Base-by-base conservation (phyloP, 495 filamentous ascomycete species). In the Symbiotaphrina buchneri region DNA sequence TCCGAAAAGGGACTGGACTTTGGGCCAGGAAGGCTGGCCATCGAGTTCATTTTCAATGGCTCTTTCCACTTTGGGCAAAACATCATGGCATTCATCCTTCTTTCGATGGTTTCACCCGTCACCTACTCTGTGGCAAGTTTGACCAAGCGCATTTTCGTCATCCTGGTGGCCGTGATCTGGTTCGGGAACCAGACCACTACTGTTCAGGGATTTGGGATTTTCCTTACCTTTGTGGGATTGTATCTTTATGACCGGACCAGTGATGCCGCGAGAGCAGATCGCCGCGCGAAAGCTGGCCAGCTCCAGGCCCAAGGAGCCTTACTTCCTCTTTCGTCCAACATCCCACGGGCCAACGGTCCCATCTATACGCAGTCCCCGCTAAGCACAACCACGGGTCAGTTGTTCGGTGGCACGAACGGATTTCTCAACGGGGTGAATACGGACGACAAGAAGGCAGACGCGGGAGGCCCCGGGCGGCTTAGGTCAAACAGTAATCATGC, bases 121-220 rank as follows among this genome's bases (percentile, higher is more conserved):
- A 94, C 90, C 2, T 99, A 99, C 57, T 91, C 80, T 0, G 85
- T 99, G 21, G 87, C 87, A 16, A 80, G 71, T 22, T 58, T 99
- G 28, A 83, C 95, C 39, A 99, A 99, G 51, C 74, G 87, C 18
- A 87, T 99, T 5, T 94, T 91, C 46, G 87, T 99, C 39, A 92
- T 99, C 44, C 64, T 82, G 31, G 78, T 87, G 40, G 82, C 87
- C 4, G 87, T 99, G 39, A 50, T 95, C 33, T 95, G 85, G 85
- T 99, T 94, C 56, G 77, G 83, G 31, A 91, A 69, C 45, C 61
- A 68, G 10, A 92, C 85, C 3, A 93, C 82, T 6, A 54, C 56
- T 5, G 46, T 87, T 22, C 87, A 99, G 51, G 81, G 66, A 6
- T 54, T 74, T 28, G 87, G 87, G 15, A 92, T 99, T 43, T 60